Conservation (phyloP, 2,329 filamentous ascomycete species). For the Colletotrichum scovillei region DNA sequence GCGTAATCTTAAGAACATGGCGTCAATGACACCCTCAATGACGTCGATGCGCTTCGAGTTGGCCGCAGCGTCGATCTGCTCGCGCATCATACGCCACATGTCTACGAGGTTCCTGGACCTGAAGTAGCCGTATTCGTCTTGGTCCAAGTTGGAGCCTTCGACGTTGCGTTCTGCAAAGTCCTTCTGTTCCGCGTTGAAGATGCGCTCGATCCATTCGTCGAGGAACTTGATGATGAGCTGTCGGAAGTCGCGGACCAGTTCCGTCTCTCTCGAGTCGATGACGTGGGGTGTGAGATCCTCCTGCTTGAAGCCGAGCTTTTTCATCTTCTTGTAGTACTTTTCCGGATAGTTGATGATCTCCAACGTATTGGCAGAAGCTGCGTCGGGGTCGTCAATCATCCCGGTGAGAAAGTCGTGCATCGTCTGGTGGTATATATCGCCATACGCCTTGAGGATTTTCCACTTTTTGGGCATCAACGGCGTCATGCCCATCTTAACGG, state of each 20-base stretch:
- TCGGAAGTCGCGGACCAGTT: constrained; percentile 93
- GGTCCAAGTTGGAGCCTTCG: constrained; percentile 81
- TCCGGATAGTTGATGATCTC: constrained; percentile 95
- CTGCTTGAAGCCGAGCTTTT: constrained; percentile 82
- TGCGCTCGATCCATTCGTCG: constrained; percentile 97
- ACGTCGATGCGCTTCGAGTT: constrained; percentile 90
- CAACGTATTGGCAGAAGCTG: constrained; percentile 88
- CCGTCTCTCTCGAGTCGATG: constrained; percentile 88
- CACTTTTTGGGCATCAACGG: constrained; percentile 94
- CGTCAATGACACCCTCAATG: constrained; percentile 93
- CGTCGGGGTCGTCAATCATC: constrained; percentile 84
- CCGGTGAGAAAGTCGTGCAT: constrained; percentile 95
- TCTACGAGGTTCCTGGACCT: constrained; percentile 92
- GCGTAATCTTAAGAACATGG: constrained; percentile 91
- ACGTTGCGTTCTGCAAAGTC: constrained; percentile 83
- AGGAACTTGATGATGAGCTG: constrained; percentile 95
- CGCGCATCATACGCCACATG: constrained; percentile 96
- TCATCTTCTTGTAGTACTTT: constrained; percentile 97
- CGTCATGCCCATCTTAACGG: constrained; percentile 92
- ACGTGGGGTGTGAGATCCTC: constrained; percentile 86
- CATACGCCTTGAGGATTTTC: constrained; percentile 93
- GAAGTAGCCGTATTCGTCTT: constrained; percentile 90
- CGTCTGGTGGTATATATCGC: constrained; percentile 87
- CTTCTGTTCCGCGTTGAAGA: constrained; percentile 83
- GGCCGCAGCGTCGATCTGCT: constrained; percentile 87